These are phyloP conservation scores for Fraxinus baroniana DNA, from an alignment of 305 asterid genomes.

Conservation along the genomic window DNA sequence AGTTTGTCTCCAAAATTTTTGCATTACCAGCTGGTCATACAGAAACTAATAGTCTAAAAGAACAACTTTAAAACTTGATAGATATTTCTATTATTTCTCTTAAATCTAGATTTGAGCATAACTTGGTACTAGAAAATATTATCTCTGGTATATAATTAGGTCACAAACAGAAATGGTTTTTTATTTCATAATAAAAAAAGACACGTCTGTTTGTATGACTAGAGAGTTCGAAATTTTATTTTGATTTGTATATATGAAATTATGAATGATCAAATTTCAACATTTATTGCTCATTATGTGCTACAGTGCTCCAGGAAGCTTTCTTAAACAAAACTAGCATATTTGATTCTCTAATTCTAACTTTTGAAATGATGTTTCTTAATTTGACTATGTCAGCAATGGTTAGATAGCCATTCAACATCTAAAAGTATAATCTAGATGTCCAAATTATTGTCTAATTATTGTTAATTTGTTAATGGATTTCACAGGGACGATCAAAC, in stretches of 20 bases:
- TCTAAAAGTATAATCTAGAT: conserved; percentile 12
- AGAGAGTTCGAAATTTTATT: not conserved
- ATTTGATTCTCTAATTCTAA: not conserved
- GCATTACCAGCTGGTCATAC: not conserved
- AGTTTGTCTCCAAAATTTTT: not conserved
- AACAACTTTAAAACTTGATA: conserved; percentile 1
- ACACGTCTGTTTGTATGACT: not conserved
- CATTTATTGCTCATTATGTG: conserved; percentile 5
- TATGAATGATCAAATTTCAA: conserved; percentile 13
- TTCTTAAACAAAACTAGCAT: not conserved
- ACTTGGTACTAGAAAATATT: not conserved
- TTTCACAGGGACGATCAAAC: conserved; percentile 61
- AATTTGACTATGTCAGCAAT: not conserved
- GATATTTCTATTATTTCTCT: conserved; percentile 6
- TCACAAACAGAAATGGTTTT: not conserved
- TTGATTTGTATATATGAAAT: conserved; percentile 9
- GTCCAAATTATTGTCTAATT: conserved; percentile 22
- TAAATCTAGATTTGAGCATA: not conserved
- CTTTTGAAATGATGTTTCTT: conserved; percentile 11
- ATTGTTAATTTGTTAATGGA: conserved; percentile 17
- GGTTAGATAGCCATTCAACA: not conserved
- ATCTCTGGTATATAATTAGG: not conserved
- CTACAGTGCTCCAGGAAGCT: conserved; percentile 5
- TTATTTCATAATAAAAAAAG: not conserved
- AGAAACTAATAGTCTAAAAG: not conserved